Percentiles rank a stretch among this genome's conserved stretches.
These are phyloP conservation scores for Linnemannia schmuckeri DNA, from an alignment of 192 early-diverging fungal genomes.

Conservation along the genomic window DNA sequence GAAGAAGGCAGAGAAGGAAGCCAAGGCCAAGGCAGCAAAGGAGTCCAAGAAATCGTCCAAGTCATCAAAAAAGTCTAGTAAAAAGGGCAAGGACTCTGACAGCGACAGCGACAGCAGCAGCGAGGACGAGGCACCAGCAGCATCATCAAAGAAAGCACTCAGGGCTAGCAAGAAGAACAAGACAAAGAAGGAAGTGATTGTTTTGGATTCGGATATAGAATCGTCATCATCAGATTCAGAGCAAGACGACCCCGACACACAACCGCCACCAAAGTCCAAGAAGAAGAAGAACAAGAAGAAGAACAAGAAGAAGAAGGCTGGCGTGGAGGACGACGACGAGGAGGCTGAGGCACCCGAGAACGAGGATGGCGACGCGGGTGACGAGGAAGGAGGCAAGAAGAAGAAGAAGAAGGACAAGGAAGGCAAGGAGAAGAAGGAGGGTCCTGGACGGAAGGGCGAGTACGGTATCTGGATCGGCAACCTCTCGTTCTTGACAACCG, in stretches of 20 bases:
- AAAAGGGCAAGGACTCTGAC: conserved; percentile 17
- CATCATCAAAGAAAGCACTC: conserved; percentile 53
- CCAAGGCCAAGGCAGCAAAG: conserved; percentile 20
- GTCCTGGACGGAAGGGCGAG: conserved; percentile 60
- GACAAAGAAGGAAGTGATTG: conserved; percentile 44
- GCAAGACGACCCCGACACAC: conserved; percentile 46
- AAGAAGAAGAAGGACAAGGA: conserved; percentile 51
- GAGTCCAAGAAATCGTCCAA: conserved; percentile 24
- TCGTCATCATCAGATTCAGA: conserved; percentile 15
- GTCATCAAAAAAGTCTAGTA: conserved; percentile 28
- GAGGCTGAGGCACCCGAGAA: conserved; percentile 34
- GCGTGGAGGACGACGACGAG: conserved; percentile 36
- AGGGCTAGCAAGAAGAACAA: conserved; percentile 52
- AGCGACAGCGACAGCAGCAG: conserved; percentile 14
- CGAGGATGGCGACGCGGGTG: conserved; percentile 22
- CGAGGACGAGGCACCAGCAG: conserved; percentile 45
- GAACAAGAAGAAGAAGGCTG: conserved; percentile 56
- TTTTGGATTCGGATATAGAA: background rate
- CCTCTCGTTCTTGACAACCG: conserved; percentile 70
- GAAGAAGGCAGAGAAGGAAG: conserved; percentile 45
- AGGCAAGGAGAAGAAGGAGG: conserved; percentile 57
- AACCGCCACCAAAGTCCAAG: conserved; percentile 58
- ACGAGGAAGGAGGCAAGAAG: conserved; percentile 26
- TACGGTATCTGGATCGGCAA: conserved; percentile 82
- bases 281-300: conserved; percentile 60